These are phyloP conservation scores for Monilinia fructigena DNA, from an alignment of 2,329 filamentous ascomycete species.

Conservation along the genomic window DNA sequence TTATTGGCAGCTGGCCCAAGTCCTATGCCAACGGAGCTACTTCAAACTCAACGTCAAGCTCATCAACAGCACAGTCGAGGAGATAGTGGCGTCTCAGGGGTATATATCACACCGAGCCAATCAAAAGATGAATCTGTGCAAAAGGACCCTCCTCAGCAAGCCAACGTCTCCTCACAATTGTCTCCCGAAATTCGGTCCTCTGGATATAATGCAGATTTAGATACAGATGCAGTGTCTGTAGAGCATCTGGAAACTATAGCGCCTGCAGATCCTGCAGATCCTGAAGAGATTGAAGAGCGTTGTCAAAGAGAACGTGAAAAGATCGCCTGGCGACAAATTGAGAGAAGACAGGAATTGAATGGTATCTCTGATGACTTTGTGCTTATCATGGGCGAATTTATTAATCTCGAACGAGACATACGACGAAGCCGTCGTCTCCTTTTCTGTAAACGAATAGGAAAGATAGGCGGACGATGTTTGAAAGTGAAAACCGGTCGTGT, in stretches of 20 bases:
- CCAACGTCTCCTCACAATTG: neutral
- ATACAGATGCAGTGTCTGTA: neutral
- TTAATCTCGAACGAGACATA: neutral
- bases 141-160: neutral
- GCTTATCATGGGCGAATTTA: neutral
- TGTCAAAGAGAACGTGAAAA: neutral
- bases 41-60: neutral
- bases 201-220: neutral
- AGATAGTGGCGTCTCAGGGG: neutral
- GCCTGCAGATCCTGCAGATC: neutral
- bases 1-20: neutral
- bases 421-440: neutral
- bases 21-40: fast-evolving
- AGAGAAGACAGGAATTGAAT: neutral
- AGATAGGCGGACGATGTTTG: no score
- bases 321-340: neutral
- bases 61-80: neutral
- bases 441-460: neutral
- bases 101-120: neutral
- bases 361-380: neutral
- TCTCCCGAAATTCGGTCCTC: no score
- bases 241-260: neutral
- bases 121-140: neutral
- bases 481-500: no score
- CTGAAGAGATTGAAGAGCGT: neutral